Conservation (phyloP, 345 rosid species). For the Combretum micranthum region DNA sequence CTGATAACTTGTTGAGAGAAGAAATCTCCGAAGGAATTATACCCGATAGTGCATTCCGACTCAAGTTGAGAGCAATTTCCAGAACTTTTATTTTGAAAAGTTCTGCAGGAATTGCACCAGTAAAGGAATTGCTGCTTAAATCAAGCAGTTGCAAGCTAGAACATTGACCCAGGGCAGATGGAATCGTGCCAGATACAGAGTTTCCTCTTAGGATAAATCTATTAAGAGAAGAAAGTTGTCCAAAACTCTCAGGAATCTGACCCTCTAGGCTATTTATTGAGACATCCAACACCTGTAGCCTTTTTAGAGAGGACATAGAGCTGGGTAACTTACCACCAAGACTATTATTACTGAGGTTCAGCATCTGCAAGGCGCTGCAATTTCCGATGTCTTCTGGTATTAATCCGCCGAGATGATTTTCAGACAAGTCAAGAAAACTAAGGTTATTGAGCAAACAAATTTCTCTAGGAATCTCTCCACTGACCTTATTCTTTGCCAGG, state of each 20-base stretch:
- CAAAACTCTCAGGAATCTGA: constrained; percentile 43
- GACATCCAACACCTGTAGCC: constrained; percentile 60
- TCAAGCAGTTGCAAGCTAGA: constrained; percentile 63
- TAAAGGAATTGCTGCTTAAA: constrained; percentile 53
- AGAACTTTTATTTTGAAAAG: constrained; percentile 54
- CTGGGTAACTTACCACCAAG: constrained; percentile 57
- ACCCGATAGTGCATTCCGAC: constrained; percentile 60
- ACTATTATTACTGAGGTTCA: constrained; percentile 78
- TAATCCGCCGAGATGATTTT: constrained; percentile 52
- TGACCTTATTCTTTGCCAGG: constrained; percentile 48
- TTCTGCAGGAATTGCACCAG: constrained; percentile 46
- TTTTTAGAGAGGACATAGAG: constrained; percentile 48
- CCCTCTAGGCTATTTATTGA: constrained; percentile 47
- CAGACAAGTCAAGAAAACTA: constrained; percentile 65
- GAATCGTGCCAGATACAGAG: constrained; percentile 43
- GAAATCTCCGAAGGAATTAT: constrained; percentile 46
- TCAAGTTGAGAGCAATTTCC: constrained; percentile 65
- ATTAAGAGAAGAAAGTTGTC: constrained; percentile 50
- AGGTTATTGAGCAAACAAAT: constrained; percentile 53
- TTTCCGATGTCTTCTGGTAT: constrained; percentile 67
- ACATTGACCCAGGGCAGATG: constrained; percentile 50
- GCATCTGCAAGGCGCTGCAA: constrained; percentile 60
- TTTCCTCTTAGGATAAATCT: constrained; percentile 44
- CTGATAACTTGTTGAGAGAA: constrained; percentile 47
- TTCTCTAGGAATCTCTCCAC: constrained; percentile 60